phyloP scores from a whole-genome alignment of 495 filamentous ascomycete genomes.

The Xylaria telfairii region DNA sequence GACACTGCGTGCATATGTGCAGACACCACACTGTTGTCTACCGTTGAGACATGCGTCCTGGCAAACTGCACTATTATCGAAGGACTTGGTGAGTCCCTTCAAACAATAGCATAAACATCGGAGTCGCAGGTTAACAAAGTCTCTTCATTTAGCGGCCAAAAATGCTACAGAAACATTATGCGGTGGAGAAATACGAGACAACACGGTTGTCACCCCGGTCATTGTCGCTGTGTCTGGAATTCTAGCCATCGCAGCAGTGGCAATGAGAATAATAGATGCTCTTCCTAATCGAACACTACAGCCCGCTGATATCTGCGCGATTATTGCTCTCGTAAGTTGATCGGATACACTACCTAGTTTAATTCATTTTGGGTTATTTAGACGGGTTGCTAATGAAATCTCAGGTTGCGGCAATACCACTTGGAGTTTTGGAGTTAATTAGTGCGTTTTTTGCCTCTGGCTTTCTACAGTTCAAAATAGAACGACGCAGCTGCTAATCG shows the following conservation, averaged over 20 bases:
- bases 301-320: slow-evolving; percentile 28
- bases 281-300: slow-evolving; percentile 9
- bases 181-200: slow-evolving; percentile 25
- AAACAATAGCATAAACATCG: too few species aligned
- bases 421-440: slow-evolving; percentile 24
- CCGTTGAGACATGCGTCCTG: slow-evolving; percentile 25
- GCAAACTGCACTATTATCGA: slow-evolving; percentile 30
- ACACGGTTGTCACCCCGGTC: slow-evolving; percentile 16
- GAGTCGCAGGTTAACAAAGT: background rate
- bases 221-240: slow-evolving; percentile 20
- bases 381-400: slow-evolving; percentile 5
- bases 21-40: slow-evolving; percentile 21
- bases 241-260: slow-evolving; percentile 22
- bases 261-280: slow-evolving; percentile 23
- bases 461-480: background rate
- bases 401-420: slow-evolving; percentile 26
- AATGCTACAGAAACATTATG: slow-evolving; percentile 31
- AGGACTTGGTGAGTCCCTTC: slow-evolving; percentile 27
- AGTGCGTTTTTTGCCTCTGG: slow-evolving; percentile 5
- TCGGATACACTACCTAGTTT: background rate
- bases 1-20: slow-evolving; percentile 31
- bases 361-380: background rate
- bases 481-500: slow-evolving; percentile 1
- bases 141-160: slow-evolving; percentile 18
- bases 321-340: slow-evolving; percentile 16